Percentiles rank a stretch among this genome's conserved stretches.
Conservation (phyloP, 805 yeast species). For the Scheffersomyces ergatensis region DNA sequence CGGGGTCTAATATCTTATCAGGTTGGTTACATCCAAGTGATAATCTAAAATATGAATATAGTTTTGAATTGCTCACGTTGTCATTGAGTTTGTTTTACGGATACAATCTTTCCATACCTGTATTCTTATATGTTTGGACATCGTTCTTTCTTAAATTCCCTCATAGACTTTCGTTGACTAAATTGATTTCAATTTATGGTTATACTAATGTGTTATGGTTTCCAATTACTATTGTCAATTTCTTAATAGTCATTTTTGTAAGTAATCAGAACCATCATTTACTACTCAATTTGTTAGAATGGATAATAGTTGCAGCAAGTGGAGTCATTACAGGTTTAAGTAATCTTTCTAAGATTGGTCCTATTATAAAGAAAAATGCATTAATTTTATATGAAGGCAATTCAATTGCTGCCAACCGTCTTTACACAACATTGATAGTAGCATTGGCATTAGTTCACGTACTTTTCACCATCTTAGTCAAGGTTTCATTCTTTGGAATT, state of each 20-base stretch:
- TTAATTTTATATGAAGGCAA: conserved; percentile 24
- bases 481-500: conserved; percentile 60
- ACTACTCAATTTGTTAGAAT: conserved; percentile 52
- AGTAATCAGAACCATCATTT: conserved; percentile 27
- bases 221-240: conserved; percentile 67
- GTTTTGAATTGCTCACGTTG: conserved; percentile 60
- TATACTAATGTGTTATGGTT: conserved; percentile 83
- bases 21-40: conserved; percentile 45
- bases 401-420: conserved; percentile 32
- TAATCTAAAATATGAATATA: conserved; percentile 51
- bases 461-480: conserved; percentile 61
- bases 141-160: conserved; percentile 54
- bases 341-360: conserved; percentile 46
- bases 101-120: conserved; percentile 68
- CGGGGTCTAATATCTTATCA: conserved; percentile 65
- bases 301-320: conserved; percentile 61
- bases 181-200: conserved; percentile 74
- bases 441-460: conserved; percentile 49
- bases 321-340: conserved; percentile 59
- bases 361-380: conserved; percentile 33
- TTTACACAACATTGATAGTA: conserved; percentile 32
- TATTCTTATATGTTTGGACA: conserved; percentile 48
- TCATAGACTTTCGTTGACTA: conserved; percentile 49
- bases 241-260: conserved; percentile 55
- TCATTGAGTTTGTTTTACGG: conserved; percentile 74